Conservation (phyloP, 805 yeast species). For the Saccharomycopsis javanensis region DNA sequence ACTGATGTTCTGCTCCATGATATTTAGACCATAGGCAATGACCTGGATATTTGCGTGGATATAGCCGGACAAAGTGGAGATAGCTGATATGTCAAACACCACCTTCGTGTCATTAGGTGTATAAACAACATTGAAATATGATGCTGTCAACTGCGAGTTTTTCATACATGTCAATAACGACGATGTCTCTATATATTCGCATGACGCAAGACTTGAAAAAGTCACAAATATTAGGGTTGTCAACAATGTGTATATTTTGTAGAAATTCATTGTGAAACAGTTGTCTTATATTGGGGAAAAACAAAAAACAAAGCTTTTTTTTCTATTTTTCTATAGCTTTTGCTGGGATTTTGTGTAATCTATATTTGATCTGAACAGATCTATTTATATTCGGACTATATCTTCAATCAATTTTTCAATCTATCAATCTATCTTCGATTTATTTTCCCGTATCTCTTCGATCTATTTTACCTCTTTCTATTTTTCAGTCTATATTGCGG, state of each 20-base stretch:
- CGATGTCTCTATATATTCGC: slow-evolving; percentile 34
- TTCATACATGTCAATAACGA: slow-evolving; percentile 90
- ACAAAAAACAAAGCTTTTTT: too few relatives aligned
- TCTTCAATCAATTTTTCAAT: too few relatives aligned
- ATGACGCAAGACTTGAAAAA: slow-evolving; percentile 4
- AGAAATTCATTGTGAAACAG: not conserved
- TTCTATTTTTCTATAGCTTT: too few relatives aligned
- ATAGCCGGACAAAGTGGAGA: slow-evolving; percentile 66
- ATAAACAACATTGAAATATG: slow-evolving; percentile 66
- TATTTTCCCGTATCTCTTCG: too few relatives aligned
- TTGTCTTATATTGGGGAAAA: too few relatives aligned
- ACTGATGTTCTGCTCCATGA: slow-evolving; percentile 43
- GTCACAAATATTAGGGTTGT: not conserved
- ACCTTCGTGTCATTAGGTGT: slow-evolving; percentile 58
- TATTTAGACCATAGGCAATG: slow-evolving; percentile 72
- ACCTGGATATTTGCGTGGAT: slow-evolving; percentile 57
- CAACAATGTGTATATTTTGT: not conserved
- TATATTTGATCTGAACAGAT: too few relatives aligned
- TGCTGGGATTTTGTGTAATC: too few relatives aligned
- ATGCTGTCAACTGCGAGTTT: slow-evolving; percentile 76
- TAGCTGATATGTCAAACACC: slow-evolving; percentile 60
- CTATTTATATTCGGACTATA: too few relatives aligned
- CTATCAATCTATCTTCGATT: too few relatives aligned
- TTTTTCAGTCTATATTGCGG: too few relatives aligned
- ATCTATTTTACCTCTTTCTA: too few relatives aligned